Conservation (phyloP, 1,284 basidiomycete species). For the Athelia sp. region DNA sequence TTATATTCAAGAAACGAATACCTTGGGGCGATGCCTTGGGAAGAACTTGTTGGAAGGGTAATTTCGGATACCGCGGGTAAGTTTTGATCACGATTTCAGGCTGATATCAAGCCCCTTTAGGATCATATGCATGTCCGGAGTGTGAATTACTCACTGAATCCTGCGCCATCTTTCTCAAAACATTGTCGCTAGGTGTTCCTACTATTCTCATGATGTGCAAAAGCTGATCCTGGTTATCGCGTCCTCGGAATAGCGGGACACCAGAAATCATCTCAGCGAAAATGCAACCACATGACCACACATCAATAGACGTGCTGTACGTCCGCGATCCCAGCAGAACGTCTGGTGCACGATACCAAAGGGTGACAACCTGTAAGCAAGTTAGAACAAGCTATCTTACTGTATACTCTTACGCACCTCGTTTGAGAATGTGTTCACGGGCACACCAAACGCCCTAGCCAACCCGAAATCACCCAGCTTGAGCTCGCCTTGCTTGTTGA, state of each 20-base stretch:
- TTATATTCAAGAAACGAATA: conserved; percentile 24
- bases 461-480: conserved; percentile 97
- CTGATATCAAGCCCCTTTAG: conserved; percentile 33
- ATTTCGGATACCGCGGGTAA: conserved; percentile 89
- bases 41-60: conserved; percentile 84
- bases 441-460: conserved; percentile 93
- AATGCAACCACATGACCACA: conserved; percentile 99
- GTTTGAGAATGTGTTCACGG: conserved; percentile 95
- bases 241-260: conserved; percentile 93
- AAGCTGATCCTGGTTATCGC: conserved; percentile 97
- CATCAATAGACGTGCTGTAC: conserved; percentile 98
- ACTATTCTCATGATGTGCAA: conserved; percentile 97
- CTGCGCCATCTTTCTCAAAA: conserved; percentile 84
- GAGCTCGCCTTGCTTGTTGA: conserved; percentile 95
- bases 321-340: conserved; percentile 96
- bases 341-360: conserved; percentile 99
- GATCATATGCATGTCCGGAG: too few relatives aligned
- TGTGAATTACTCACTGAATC: conserved; percentile 70
- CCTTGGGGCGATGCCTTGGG: conserved; percentile 91
- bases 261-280: conserved; percentile 99
- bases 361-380: conserved; percentile 78
- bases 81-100: conserved; percentile 89
- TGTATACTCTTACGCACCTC: conserved; percentile 51
- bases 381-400: conserved; percentile 9
- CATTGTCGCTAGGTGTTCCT: conserved; percentile 90